Evolutionary conservation across 495 filamentous ascomycete genomes (phyloP).

Genomic region (Penicillium arizonense): DNA sequence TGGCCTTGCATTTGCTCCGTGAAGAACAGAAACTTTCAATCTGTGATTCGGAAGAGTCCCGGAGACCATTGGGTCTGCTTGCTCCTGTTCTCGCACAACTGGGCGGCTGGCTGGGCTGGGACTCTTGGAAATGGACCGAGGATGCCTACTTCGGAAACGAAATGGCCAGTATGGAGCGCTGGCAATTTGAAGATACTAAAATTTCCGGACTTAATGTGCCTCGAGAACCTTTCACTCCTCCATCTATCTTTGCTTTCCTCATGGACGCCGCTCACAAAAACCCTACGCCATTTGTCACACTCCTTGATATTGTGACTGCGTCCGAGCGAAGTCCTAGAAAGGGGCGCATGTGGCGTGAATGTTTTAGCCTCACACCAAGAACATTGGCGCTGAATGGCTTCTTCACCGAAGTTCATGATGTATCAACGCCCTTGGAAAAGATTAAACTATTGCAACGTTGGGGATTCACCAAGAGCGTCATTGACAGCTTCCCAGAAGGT

Average conservation of each 20-base stretch:
- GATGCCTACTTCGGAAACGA: constrained; percentile 69
- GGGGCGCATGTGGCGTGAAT: constrained; percentile 40
- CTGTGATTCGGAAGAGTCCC: constrained; percentile 53
- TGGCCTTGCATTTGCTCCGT: constrained; percentile 77
- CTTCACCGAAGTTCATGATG: constrained; percentile 34
- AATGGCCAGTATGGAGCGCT: constrained; percentile 57
- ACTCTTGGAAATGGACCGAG: constrained; percentile 57
- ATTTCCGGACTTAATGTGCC: constrained; percentile 47
- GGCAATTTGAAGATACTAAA: constrained; percentile 58
- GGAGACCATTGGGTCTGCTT: constrained; percentile 52
- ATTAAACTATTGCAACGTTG: constrained; percentile 44
- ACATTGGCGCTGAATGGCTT: constrained; percentile 65
- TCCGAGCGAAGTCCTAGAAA: constrained; percentile 37
- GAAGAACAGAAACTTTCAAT: constrained; percentile 88
- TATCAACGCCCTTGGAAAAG: constrained; percentile 32
- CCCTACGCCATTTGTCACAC: constrained; percentile 53
- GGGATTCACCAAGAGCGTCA: constrained; percentile 41
- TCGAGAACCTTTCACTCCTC: constrained; percentile 61
- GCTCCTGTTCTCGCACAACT: constrained; percentile 76
- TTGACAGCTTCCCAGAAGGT: constrained; percentile 81
- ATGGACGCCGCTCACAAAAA: constrained; percentile 38
- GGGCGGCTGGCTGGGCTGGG: constrained; percentile 81
- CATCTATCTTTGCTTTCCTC: constrained; percentile 69
- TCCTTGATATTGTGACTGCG: constrained; percentile 54
- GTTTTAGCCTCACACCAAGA: constrained; percentile 57